phyloP scores from a whole-genome alignment of 1,284 basidiomycete species.

The Dichomitus squalens region DNA sequence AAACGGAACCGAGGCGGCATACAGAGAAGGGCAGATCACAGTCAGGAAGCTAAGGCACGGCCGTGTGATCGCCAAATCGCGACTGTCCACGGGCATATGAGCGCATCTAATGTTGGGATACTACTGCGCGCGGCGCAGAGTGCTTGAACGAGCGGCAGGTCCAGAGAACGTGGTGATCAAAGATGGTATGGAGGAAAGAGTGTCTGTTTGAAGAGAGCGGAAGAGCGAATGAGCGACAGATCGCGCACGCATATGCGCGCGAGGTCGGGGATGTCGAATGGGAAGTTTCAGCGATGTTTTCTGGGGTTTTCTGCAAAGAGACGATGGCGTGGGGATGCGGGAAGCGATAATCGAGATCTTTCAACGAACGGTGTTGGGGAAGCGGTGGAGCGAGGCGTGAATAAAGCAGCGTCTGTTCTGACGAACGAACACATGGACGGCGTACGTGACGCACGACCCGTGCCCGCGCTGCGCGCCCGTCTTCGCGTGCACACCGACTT shows the following conservation, averaged over 20 bases:
- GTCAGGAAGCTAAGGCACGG: not conserved
- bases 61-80: not conserved
- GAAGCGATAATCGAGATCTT: not conserved
- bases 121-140: not conserved
- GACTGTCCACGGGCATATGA: not conserved
- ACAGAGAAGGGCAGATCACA: not conserved
- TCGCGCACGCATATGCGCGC: not conserved
- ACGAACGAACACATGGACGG: not conserved
- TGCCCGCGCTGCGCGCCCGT: not conserved
- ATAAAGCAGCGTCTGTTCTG: not conserved
- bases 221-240: not conserved
- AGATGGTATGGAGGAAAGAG: not conserved
- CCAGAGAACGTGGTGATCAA: not conserved
- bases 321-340: not conserved
- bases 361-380: not conserved
- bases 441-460: not conserved
- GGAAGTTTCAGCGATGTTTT: no score
- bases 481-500: not conserved
- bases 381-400: not conserved
- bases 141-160: not conserved
- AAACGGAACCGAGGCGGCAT: not conserved
- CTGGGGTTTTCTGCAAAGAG: not conserved
- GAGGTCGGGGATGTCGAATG: not conserved
- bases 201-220: not conserved
- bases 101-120: not conserved